These are phyloP conservation scores for Tulasnella sp. DNA, from an alignment of 768 basidiomycete species.

Conservation along the genomic window DNA sequence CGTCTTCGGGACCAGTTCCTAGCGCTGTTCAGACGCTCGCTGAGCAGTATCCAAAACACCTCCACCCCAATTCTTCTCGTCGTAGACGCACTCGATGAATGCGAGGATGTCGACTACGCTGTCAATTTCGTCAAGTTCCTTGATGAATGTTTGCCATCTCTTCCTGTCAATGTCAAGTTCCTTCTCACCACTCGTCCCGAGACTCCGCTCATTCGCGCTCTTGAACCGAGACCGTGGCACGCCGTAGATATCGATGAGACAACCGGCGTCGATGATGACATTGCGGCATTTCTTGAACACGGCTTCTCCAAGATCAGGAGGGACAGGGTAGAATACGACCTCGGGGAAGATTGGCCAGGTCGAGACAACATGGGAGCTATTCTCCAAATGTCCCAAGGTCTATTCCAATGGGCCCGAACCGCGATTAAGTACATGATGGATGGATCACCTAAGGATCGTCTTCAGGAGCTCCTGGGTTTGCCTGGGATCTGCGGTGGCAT, in stretches of 20 bases:
- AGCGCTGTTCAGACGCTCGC: background rate
- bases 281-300: background rate
- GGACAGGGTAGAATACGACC: background rate
- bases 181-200: conserved; percentile 10
- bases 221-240: background rate
- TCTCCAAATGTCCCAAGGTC: background rate
- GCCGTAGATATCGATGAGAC: background rate
- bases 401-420: background rate
- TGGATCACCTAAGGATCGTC: background rate
- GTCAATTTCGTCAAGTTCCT: background rate
- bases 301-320: background rate
- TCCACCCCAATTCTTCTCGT: background rate
- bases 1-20: background rate
- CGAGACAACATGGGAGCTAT: background rate
- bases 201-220: background rate
- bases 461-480: too few species aligned
- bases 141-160: background rate
- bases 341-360: background rate
- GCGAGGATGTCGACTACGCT: background rate
- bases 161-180: background rate
- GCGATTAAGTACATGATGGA: background rate
- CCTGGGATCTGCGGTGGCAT: too few species aligned
- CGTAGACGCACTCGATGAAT: background rate
- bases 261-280: background rate
- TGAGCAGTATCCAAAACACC: background rate